Evolutionary conservation across 2,329 filamentous ascomycete species (phyloP), one percentile per base, ranked within the genome.

Genomic region (Diplocarpon mali): DNA sequence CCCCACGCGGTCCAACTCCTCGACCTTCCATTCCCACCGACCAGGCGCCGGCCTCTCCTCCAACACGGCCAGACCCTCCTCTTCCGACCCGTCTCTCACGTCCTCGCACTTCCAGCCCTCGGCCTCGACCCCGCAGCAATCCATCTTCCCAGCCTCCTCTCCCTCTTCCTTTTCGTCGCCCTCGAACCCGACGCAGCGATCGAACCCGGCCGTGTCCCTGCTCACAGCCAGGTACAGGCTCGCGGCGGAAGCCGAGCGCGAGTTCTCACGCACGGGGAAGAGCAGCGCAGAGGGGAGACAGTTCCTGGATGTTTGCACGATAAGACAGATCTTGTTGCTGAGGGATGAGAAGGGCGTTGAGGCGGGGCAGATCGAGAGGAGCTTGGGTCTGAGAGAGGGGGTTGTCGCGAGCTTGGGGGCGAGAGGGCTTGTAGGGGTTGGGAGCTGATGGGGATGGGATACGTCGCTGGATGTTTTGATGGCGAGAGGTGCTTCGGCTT

Each of bases 241-340:
- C 49, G 63, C 83, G 6, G 78, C 80, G 46, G 62, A 79, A 47
- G 74, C 69, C 0, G 69, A 75, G 42, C 67, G 73, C 30, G 75
- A 80, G 24, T 80, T 80, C 56, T 60, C 64, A 30, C 42, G 43
- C 8, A 38, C 56, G 9, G 62, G 60, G 11, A 69, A 70, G 44
- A 53, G 44, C 32, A 52, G 52, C 2, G 45, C 36, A 11, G n/a
- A 45, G 10, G 69, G 70, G 1, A 60, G 69, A 36, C 62, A 64
- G 30, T 71, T 69, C 47, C 42, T 74, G 44, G 71, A 72, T 64
- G 67, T 69, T 1, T 57, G 65, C 43, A 71, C 68, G n/a, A 63
- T 74, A 39, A 62, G 67, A 50, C 67, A 72, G 59, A 63, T 66
- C 9, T 49, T 75, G 50, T 58, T 60, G n/a, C 60, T 73, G 64